Evolutionary conservation across 176 grass and related monocot species (phyloP).

Genomic region (Poa pratensis): DNA sequence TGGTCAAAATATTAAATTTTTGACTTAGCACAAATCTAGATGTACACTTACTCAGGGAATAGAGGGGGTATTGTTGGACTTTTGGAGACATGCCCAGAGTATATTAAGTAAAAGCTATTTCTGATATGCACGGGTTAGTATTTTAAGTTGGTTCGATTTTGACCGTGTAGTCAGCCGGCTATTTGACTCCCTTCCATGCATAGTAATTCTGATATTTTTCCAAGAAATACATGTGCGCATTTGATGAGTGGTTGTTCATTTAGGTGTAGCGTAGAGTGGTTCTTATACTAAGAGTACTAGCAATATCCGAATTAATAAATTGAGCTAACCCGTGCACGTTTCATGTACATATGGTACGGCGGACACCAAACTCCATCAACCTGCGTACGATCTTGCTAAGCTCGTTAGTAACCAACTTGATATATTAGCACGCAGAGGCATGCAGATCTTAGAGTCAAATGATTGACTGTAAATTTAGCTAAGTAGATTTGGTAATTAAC

Average conservation of each 20-base stretch:
- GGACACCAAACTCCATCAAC: conserved; percentile 22
- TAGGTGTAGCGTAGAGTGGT: not conserved
- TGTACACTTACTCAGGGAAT: too few species aligned
- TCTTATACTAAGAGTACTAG: not conserved
- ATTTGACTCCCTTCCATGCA: not conserved
- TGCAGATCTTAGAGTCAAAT: not conserved
- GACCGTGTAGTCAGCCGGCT: not conserved
- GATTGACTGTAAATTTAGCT: not conserved
- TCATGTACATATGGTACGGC: not conserved
- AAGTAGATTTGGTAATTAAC: not conserved
- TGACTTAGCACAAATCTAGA: too few species aligned
- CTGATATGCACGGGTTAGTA: too few species aligned
- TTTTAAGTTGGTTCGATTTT: not conserved
- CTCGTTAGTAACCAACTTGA: conserved; percentile 9
- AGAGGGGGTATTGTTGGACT: too few species aligned
- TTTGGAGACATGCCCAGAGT: too few species aligned
- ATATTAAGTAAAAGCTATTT: too few species aligned
- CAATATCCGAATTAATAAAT: not conserved
- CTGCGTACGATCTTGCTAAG: not conserved
- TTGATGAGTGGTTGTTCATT: conserved; percentile 1
- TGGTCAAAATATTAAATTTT: too few species aligned
- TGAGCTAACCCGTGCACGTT: conserved; percentile 12
- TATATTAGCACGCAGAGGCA: not conserved
- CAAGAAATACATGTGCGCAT: not conserved
- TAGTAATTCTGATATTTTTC: not conserved